Conservation (phyloP, 1,284 basidiomycete genomes). For the Leccinum pachyderme region DNA sequence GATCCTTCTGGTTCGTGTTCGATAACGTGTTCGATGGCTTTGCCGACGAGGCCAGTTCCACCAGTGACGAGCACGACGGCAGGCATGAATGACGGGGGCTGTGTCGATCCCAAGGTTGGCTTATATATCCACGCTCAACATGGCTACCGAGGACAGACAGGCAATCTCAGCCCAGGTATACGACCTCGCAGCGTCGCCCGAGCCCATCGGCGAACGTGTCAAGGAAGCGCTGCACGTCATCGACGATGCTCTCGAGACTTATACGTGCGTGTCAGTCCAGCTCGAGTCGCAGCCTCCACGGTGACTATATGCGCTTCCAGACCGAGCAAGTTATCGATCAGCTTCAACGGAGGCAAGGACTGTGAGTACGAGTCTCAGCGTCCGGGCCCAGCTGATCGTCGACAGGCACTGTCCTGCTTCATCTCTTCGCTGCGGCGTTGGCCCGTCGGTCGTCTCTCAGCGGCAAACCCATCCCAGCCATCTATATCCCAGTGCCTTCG, state of each 20-base stretch:
- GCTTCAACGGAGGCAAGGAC: conserved; percentile 98
- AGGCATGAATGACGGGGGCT: conserved; percentile 31
- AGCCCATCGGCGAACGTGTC: conserved; percentile 61
- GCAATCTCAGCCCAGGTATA: conserved; percentile 59
- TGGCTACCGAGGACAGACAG: conserved; percentile 39
- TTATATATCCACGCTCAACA: neutral
- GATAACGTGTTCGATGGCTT: conserved; percentile 76
- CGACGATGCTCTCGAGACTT: conserved; percentile 67
- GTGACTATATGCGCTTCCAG: conserved; percentile 36
- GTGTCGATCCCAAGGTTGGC: neutral
- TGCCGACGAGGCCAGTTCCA: conserved; percentile 83
- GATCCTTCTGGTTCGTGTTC: conserved; percentile 75
- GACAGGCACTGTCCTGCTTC: conserved; percentile 89
- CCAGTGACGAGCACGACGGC: conserved; percentile 77
- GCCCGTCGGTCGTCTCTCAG: conserved; percentile 40
- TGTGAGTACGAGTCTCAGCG: conserved; percentile 53
- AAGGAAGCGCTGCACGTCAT: conserved; percentile 78
- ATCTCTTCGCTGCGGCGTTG: conserved; percentile 80
- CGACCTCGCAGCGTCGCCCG: conserved; percentile 49
- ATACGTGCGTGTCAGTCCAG: conserved; percentile 61
- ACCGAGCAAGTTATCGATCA: conserved; percentile 72
- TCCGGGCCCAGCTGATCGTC: conserved; percentile 4
- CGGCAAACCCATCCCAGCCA: conserved; percentile 61
- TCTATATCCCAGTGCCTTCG: conserved; percentile 90
- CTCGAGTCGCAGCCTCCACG: neutral